Conservation (phyloP, 192 early-diverging fungal species). For the Piromyces sp. region DNA sequence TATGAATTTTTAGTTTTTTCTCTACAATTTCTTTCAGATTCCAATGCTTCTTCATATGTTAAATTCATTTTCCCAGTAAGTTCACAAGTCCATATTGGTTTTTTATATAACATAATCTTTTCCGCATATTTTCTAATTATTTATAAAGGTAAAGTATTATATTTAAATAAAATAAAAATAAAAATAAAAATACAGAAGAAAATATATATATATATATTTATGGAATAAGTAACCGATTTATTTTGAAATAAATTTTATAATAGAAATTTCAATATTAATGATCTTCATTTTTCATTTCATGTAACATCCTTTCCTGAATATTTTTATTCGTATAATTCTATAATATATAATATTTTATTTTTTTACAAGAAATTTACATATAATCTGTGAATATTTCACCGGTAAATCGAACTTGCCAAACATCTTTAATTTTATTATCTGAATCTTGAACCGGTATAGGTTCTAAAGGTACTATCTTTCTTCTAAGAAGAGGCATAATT, state of each 20-base stretch:
- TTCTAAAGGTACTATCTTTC: neutral
- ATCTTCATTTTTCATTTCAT: too few species aligned
- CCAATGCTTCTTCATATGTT: constrained; percentile 63
- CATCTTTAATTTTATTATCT: constrained; percentile 11
- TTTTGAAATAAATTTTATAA: too few species aligned
- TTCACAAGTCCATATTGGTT: constrained; percentile 60
- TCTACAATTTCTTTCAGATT: constrained; percentile 49
- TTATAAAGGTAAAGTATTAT: too few species aligned
- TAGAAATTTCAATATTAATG: too few species aligned
- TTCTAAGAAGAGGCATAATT: neutral
- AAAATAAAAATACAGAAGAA: too few species aligned
- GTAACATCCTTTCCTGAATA: too few species aligned
- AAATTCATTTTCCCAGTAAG: constrained; percentile 52
- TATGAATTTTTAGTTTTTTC: constrained; percentile 43
- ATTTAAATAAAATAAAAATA: too few species aligned
- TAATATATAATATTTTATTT: too few species aligned
- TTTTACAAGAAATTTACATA: constrained; percentile 20
- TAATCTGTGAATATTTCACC: constrained; percentile 39
- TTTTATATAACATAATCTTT: constrained; percentile 38
- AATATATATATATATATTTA: too few species aligned
- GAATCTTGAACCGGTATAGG: neutral
- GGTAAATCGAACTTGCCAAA: constrained; percentile 31
- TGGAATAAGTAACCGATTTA: too few species aligned
- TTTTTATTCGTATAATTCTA: too few species aligned
- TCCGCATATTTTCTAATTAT: neutral